A percentile compares a stretch with the other conserved stretches of the same genome.
Conservation (phyloP, 192 early-diverging fungal genomes). For the Umbelopsis vinacea region DNA sequence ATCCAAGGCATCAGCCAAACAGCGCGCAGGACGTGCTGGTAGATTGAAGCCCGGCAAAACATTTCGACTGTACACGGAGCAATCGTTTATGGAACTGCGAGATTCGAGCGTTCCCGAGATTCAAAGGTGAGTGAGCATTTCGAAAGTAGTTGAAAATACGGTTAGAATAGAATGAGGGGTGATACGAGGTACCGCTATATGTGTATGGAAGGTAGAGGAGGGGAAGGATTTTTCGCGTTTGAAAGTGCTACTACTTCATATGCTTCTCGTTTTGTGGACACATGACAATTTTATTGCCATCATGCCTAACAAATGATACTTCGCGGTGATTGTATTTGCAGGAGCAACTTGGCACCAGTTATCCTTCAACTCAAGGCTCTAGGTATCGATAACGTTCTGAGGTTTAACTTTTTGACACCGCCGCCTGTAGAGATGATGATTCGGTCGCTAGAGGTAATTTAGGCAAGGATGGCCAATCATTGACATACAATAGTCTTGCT, state of each 20-base stretch:
- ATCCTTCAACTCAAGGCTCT: conserved; percentile 80
- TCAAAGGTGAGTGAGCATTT: conserved; percentile 56
- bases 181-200: too few relatives aligned
- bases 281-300: background rate
- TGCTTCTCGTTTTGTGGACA: too few relatives aligned
- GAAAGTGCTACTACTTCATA: too few relatives aligned
- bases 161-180: too few relatives aligned
- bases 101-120: conserved; percentile 93
- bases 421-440: conserved; percentile 75
- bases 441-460: conserved; percentile 64
- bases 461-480: background rate
- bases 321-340: background rate
- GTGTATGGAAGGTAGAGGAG: too few relatives aligned
- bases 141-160: background rate
- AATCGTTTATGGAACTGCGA: conserved; percentile 78
- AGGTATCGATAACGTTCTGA: conserved; percentile 79
- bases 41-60: conserved; percentile 89
- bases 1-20: conserved; percentile 91
- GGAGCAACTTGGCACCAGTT: conserved; percentile 69
- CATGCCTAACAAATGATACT: too few relatives aligned
- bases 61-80: conserved; percentile 89
- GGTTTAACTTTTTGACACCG: conserved; percentile 79
- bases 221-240: too few relatives aligned
- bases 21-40: conserved; percentile 93
- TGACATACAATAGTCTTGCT: background rate